Evolutionary conservation across 768 basidiomycete species (phyloP).

Genomic region (Trametes cubensis): DNA sequence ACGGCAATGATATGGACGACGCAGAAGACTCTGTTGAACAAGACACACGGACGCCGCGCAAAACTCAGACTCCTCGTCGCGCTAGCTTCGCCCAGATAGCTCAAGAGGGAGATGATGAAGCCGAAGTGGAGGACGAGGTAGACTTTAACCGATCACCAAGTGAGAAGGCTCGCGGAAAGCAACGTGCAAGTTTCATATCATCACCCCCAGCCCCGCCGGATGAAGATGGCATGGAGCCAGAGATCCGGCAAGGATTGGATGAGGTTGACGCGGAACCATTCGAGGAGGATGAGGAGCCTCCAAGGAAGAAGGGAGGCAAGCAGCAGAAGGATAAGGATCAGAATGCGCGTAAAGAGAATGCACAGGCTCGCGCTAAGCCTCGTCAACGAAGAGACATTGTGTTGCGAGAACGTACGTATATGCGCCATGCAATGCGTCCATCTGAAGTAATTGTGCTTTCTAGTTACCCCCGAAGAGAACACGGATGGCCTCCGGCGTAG

Average conservation of each 20-base stretch:
- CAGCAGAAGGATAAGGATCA: slow-evolving; percentile 24
- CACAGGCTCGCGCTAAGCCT: slow-evolving; percentile 20
- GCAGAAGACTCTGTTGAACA: slow-evolving; percentile 8
- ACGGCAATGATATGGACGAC: slow-evolving; percentile 22
- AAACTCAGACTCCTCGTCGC: slow-evolving; percentile 13
- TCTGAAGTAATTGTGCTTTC: not conserved
- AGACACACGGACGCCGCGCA: slow-evolving; percentile 3
- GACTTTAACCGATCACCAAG: slow-evolving; percentile 18
- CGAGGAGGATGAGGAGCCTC: slow-evolving; percentile 33
- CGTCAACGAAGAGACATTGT: slow-evolving; percentile 25
- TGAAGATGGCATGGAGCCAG: slow-evolving; percentile 41
- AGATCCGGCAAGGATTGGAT: slow-evolving; percentile 42
- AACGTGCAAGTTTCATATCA: slow-evolving; percentile 40
- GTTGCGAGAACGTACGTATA: slow-evolving; percentile 31
- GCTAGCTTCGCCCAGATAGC: slow-evolving; percentile 52
- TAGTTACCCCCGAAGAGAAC: slow-evolving; percentile 35
- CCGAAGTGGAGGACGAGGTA: slow-evolving; percentile 27
- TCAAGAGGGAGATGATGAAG: slow-evolving; percentile 47
- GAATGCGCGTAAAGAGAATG: slow-evolving; percentile 40
- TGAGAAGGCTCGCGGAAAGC: slow-evolving; percentile 28
- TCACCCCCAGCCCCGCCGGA: slow-evolving; percentile 26
- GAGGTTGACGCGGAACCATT: slow-evolving; percentile 32
- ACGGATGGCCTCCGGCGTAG: slow-evolving; percentile 67
- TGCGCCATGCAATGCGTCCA: not conserved
- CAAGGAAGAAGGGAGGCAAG: slow-evolving; percentile 26